phyloP scores from a whole-genome alignment of 208 protist genomes.

The Crithidia sp. region DNA sequence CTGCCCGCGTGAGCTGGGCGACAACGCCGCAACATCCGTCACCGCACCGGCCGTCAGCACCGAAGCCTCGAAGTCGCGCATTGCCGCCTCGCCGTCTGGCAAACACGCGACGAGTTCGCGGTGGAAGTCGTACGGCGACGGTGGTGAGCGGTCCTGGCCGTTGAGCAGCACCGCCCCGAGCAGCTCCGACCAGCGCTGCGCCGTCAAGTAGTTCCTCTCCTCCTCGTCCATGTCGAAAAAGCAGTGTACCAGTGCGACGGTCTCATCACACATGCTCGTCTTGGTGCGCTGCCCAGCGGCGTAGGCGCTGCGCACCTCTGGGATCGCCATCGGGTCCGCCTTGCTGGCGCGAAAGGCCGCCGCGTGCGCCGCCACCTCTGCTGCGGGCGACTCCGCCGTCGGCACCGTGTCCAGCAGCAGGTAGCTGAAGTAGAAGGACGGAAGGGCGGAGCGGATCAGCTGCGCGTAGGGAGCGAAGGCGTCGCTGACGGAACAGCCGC shows the following conservation, averaged over 20 bases:
- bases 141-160: constrained; percentile 75
- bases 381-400: not conserved
- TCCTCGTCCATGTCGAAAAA: constrained; percentile 45
- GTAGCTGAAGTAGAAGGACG: constrained; percentile 70
- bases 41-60: constrained; percentile 7
- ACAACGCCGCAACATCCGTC: constrained; percentile 23
- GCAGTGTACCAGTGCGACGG: constrained; percentile 31
- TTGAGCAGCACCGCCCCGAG: constrained; percentile 82
- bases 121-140: constrained; percentile 54
- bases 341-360: constrained; percentile 25
- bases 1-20: constrained; percentile 53
- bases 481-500: constrained; percentile 27
- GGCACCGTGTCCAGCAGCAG: constrained; percentile 35
- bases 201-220: constrained; percentile 41
- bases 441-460: constrained; percentile 56
- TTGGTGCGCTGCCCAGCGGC: constrained; percentile 26
- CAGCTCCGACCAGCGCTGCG: constrained; percentile 49
- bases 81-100: constrained; percentile 18
- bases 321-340: constrained; percentile 22
- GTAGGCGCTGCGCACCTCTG: constrained; percentile 22
- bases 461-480: constrained; percentile 53
- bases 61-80: constrained; percentile 39
- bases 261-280: constrained; percentile 36
- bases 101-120: constrained; percentile 35
- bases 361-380: constrained; percentile 13